Evolutionary conservation across 495 filamentous ascomycete genomes (phyloP).

Genomic region (Trichoderma reesei): DNA sequence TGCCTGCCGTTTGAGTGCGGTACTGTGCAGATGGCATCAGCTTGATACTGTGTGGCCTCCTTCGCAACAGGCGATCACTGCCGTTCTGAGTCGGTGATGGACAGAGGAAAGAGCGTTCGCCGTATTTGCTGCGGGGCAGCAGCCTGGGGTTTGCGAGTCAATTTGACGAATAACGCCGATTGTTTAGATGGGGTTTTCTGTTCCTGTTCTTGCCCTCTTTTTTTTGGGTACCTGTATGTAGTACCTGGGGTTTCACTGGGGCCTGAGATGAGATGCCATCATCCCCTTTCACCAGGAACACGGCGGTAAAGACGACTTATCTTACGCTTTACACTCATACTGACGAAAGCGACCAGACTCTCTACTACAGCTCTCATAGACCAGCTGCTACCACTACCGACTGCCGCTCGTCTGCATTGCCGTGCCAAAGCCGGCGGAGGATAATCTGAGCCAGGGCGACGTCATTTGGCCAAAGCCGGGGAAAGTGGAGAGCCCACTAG

Average conservation of each 20-base stretch:
- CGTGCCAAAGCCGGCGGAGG: conserved; percentile 7
- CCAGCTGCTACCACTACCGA: background rate
- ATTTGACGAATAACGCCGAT: background rate
- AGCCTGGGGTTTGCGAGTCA: background rate
- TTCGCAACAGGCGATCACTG: background rate
- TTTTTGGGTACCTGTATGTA: too few species aligned
- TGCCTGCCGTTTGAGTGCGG: background rate
- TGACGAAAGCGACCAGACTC: background rate
- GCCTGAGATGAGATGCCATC: too few species aligned
- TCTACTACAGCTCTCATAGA: background rate
- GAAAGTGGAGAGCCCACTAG: background rate
- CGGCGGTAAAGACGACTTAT: too few species aligned
- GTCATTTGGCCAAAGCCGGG: conserved; percentile 1
- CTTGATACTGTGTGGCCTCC: background rate
- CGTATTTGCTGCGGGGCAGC: background rate
- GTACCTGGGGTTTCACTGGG: too few species aligned
- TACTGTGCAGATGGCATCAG: background rate
- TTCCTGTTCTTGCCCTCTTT: too few species aligned
- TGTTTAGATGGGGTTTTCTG: too few species aligned
- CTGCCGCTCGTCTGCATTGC: conserved; percentile 4
- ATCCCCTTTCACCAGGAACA: too few species aligned
- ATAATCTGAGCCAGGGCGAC: background rate
- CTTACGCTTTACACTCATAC: too few species aligned
- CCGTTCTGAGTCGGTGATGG: conserved; percentile 1
- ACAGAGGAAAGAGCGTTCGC: background rate